Evolutionary conservation across 257 asterid genomes (phyloP).

Genomic region (Ophiorrhiza pumila): DNA sequence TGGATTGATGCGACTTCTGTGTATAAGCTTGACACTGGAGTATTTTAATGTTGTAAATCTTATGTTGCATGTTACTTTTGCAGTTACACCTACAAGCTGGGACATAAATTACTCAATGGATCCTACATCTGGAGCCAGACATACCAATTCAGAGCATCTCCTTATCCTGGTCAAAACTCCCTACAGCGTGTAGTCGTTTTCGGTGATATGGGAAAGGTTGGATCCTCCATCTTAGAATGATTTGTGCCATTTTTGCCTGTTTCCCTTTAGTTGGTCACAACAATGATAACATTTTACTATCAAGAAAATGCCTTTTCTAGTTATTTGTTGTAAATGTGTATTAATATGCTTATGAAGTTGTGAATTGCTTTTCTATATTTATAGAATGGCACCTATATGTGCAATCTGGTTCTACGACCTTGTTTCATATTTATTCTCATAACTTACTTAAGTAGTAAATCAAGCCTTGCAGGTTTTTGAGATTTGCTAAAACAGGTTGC

Average conservation of each 20-base stretch:
- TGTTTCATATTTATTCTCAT: neutral
- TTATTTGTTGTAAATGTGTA: neutral
- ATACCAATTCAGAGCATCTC: conserved; percentile 78
- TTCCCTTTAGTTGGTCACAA: conserved; percentile 5
- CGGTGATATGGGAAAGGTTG: conserved; percentile 99
- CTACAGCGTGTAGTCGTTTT: conserved; percentile 75
- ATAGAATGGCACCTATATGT: neutral
- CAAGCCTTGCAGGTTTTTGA: neutral
- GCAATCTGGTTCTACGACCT: too few relatives aligned
- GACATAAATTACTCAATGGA: conserved; percentile 65
- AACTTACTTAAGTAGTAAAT: neutral
- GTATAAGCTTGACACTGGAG: neutral
- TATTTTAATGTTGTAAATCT: neutral
- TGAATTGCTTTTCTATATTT: neutral
- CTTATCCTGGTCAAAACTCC: conserved; percentile 93
- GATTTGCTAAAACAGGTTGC: neutral
- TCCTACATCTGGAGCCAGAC: conserved; percentile 57
- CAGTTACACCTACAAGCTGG: conserved; percentile 90
- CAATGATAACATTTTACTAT: neutral
- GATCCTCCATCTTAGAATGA: neutral
- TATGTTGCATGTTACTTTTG: conserved; percentile 18
- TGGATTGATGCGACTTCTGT: neutral
- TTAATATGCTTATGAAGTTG: neutral
- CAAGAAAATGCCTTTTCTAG: neutral
- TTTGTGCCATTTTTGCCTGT: neutral